phyloP scores from a whole-genome alignment of 768 basidiomycete species.

The Xerocomus potaroensis region DNA sequence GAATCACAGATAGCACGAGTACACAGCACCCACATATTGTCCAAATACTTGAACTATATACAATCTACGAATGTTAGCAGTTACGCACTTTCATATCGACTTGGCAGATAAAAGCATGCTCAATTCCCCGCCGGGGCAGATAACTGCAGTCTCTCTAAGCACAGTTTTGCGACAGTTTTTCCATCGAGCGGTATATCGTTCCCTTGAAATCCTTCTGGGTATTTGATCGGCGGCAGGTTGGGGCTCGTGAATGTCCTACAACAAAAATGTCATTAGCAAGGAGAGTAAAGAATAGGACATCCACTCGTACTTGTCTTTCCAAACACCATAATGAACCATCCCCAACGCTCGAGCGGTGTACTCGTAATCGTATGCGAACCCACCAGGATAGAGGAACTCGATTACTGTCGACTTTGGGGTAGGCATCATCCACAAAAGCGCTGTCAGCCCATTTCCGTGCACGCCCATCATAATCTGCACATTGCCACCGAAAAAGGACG shows the following conservation, averaged over 20 bases:
- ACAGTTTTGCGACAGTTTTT: slow-evolving; percentile 56
- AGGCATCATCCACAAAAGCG: slow-evolving; percentile 90
- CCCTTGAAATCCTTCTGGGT: slow-evolving; percentile 88
- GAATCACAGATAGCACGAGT: neutral
- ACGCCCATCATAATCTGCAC: slow-evolving; percentile 89
- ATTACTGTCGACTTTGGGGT: slow-evolving; percentile 80
- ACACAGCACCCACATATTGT: neutral
- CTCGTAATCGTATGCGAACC: slow-evolving; percentile 85
- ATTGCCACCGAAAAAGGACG: neutral
- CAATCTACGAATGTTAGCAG: neutral
- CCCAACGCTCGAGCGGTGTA: slow-evolving; percentile 78
- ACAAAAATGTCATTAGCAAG: neutral
- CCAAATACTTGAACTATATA: neutral
- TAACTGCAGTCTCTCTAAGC: slow-evolving; percentile 45
- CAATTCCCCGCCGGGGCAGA: neutral
- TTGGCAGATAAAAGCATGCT: neutral
- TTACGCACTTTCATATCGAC: neutral
- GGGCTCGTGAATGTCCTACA: slow-evolving; percentile 71
- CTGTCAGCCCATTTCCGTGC: slow-evolving; percentile 88
- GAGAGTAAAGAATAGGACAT: neutral
- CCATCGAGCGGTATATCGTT: slow-evolving; percentile 84
- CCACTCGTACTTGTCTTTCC: slow-evolving; percentile 58
- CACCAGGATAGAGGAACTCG: slow-evolving; percentile 84
- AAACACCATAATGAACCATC: slow-evolving; percentile 82
- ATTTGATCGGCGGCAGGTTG: slow-evolving; percentile 58